Percentiles rank a stretch among this genome's conserved stretches.
Conservation (phyloP, 2,329 filamentous ascomycete species). For the Fusarium aywerte region DNA sequence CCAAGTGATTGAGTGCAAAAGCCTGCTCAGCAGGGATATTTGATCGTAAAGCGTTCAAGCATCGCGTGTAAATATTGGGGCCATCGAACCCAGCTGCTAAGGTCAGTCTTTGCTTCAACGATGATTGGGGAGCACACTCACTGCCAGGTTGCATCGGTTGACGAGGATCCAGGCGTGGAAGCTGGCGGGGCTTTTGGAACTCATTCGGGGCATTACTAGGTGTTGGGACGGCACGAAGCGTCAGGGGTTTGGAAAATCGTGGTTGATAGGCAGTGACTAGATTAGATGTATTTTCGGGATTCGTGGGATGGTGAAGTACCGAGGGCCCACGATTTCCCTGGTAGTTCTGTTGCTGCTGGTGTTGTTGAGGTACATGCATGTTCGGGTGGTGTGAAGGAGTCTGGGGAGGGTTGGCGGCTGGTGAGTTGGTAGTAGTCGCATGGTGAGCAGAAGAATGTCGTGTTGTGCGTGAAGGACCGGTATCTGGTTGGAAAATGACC, state of each 20-base stretch:
- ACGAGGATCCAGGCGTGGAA: conserved; percentile 53
- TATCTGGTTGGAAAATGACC: conserved; percentile 86
- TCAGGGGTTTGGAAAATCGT: conserved; percentile 68
- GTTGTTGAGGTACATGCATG: conserved; percentile 49
- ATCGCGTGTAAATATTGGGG: conserved; percentile 91
- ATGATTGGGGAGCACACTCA: conserved; percentile 52
- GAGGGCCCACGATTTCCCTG: conserved; percentile 57
- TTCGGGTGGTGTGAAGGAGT: conserved; percentile 50
- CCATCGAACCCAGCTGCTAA: conserved; percentile 70
- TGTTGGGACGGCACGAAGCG: conserved; percentile 78
- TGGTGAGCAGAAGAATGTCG: conserved; percentile 66
- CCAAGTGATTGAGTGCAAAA: conserved; percentile 92
- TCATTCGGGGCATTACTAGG: conserved; percentile 78
- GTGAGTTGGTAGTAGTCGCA: conserved; percentile 44
- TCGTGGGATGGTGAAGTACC: conserved; percentile 63
- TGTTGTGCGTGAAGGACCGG: conserved; percentile 70
- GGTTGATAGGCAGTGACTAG: conserved; percentile 78
- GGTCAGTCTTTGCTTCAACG: conserved; percentile 21
- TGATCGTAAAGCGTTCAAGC: conserved; percentile 84
- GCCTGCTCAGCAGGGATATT: conserved; percentile 83
- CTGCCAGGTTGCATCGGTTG: conserved; percentile 69
- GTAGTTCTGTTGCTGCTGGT: conserved; percentile 40
- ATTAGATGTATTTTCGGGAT: conserved; percentile 66
- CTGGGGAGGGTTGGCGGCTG: conserved; percentile 43
- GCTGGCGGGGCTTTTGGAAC: conserved; percentile 63